Percentiles rank a stretch among this genome's conserved stretches.
phyloP scores from a whole-genome alignment of 2,329 filamentous ascomycete species.

The Paramyrothecium roridum region DNA sequence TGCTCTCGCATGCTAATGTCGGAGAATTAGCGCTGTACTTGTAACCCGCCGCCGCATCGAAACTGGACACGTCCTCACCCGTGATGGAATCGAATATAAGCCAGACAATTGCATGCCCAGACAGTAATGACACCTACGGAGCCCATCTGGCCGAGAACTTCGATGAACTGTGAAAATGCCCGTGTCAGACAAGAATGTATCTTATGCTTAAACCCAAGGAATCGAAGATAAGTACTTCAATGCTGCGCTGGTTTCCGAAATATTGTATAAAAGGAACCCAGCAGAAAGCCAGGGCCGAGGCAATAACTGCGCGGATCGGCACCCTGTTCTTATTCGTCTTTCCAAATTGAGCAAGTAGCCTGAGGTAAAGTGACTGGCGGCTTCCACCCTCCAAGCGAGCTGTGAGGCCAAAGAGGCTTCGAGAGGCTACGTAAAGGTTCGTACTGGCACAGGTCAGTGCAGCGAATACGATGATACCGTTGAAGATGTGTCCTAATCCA shows the following conservation, averaged over 20 bases:
- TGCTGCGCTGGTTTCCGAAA: background rate
- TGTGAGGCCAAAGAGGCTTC: conserved; percentile 27
- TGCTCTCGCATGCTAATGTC: conserved; percentile 9
- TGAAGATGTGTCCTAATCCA: conserved; percentile 21
- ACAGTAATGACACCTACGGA: conserved; percentile 32
- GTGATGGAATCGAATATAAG: conserved; percentile 34
- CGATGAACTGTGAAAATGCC: conserved; percentile 30
- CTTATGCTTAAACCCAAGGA: background rate
- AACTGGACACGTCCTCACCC: conserved; percentile 16
- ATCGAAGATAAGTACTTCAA: background rate
- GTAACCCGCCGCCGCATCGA: background rate
- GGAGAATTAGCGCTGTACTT: conserved; percentile 10
- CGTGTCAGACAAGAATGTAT: background rate
- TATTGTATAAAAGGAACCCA: conserved; percentile 40
- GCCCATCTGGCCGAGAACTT: conserved; percentile 32
- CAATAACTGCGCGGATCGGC: conserved; percentile 32
- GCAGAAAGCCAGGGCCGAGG: conserved; percentile 32
- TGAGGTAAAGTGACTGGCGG: conserved; percentile 17
- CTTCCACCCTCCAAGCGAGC: conserved; percentile 21
- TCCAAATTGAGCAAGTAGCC: conserved; percentile 24
- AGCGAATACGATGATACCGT: conserved; percentile 27
- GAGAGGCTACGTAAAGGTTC: conserved; percentile 30
- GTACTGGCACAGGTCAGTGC: conserved; percentile 28
- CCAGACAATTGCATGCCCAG: conserved; percentile 37
- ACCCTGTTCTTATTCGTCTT: conserved; percentile 26